Evolutionary conservation across 441 rosid species (phyloP), one percentile per base, ranked within the genome.

Genomic region (Bruguiera hainesii): DNA sequence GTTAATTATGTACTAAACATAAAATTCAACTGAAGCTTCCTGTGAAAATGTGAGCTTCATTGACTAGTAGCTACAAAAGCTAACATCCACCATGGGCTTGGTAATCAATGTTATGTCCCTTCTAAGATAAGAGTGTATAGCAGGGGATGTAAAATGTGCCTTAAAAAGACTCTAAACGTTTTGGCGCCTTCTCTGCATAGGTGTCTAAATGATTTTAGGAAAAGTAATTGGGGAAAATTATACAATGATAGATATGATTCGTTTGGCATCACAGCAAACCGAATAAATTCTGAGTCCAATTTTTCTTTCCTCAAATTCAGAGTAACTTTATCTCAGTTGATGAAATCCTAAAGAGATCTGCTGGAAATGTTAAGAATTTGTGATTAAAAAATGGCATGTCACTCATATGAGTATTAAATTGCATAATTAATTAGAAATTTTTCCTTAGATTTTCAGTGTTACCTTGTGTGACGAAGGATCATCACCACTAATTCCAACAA

Each of bases 381-480:
- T 6, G 53, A 4, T 23, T 39, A 33, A 33, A 31, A 33, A 4
- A 20, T 29, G 7, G 26, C 35, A 62, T 61, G 30, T 10, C 68
- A 65, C 19, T 31, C 69, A n/a, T 46, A 29, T 18, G 25, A 60
- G 28, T 6, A 10, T 49, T 25, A 21, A 53, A 26, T 53, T 21
- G 9, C 5, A 53, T 53, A 20, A 25, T 35, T 11, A 63, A 4
- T 21, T 23, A 55, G 26, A 37, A 46, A 3, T 49, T 21, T 11
- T 42, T 42, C 16, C 48, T 42, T 42, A 3, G 48, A 42, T 13
- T 42, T 11, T 66, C 28, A 25, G 42, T 50, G 11, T 74, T 82
- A 93, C 97, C 96, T 84, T 89, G 85, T 91, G 99, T 20, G 99
- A 94, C 7, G 91, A 70, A 33, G 98, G 5, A 75, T 85, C 92